Base-by-base conservation (phyloP, 768 basidiomycete species). In the Paxillus rubicundulus region DNA sequence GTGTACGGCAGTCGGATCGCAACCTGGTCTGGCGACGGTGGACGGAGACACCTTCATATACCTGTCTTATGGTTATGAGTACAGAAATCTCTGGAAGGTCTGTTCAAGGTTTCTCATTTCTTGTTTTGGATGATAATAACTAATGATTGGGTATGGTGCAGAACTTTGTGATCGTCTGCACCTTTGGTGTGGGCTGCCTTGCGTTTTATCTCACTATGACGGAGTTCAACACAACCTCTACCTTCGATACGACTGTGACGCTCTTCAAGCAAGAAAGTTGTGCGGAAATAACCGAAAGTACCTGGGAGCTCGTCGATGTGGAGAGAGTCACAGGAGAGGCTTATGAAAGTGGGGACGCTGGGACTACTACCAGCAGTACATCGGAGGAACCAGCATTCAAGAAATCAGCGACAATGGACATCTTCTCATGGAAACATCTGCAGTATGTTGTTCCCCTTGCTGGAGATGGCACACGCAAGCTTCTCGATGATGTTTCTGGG, bases 381-480 rank as follows among this genome's bases (percentile, higher is more conserved):
- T 8, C 18, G 27, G 14, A 69, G 46, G 60, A 72, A 41, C 65
- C 66, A 54, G 66, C 69, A 58, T 70, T 67, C 54, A 77, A 74
- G 55, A 38, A 18, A 8, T 17, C 36, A 16, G 43, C 2, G n/a
- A 27, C 3, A 71, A 70, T 64, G n/a, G 76, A 85, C 54, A 72
- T 85, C 3, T 93, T 95, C 70, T 89, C 91, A 1, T 95, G 90
- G 89, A 77, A 82, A 46, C 72, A 83, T 53, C 59, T 92, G 44
- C 72, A 75, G 51, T 94, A 93, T 66, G 77, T 76, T 42, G 83
- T 92, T 2, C 76, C 79, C 2, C 60, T 69, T 41, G 44, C 56
- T 0, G 61, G 62, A 33, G 67, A 65, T 10, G 47, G 52, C 1
- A 74, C 82, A 28, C 72, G 79, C 18, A 70, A 61, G 28, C 63